These are phyloP conservation scores for Plectranthus barbatus DNA, from an alignment of 257 asterid genomes.

Conservation along the genomic window DNA sequence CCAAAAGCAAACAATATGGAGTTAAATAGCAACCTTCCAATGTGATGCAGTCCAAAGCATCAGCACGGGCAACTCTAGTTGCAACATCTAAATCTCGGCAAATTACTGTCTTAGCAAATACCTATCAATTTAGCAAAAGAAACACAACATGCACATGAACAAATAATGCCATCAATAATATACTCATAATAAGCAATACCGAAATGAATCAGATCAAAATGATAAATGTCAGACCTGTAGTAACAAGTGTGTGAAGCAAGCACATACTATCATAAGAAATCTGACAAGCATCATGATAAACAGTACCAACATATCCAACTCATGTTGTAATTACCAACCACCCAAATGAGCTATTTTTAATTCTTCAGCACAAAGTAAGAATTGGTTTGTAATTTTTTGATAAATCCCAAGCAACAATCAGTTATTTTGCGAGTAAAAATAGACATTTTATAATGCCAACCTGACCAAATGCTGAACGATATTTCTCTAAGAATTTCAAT, in stretches of 20 bases:
- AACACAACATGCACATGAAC: neutral
- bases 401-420: neutral
- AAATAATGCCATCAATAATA: conserved; percentile 1
- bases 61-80: conserved; percentile 76
- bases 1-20: conserved; percentile 16
- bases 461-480: conserved; percentile 78
- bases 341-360: conserved; percentile 1
- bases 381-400: neutral
- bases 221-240: conserved; percentile 2
- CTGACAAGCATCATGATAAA: neutral
- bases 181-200: neutral
- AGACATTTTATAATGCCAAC: conserved; percentile 27
- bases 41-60: conserved; percentile 94
- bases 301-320: neutral
- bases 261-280: neutral
- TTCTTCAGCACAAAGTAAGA: neutral
- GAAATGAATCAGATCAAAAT: neutral
- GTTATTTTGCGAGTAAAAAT: conserved; percentile 14
- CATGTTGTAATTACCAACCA: neutral
- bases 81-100: conserved; percentile 98
- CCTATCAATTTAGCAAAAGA: conserved; percentile 36
- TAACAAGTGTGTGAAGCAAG: neutral
- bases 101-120: conserved; percentile 85
- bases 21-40: conserved; percentile 60
- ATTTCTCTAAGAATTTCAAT: conserved; percentile 45